Evolutionary conservation across 192 early-diverging fungal genomes (phyloP).

Genomic region (Coemansia sp.): DNA sequence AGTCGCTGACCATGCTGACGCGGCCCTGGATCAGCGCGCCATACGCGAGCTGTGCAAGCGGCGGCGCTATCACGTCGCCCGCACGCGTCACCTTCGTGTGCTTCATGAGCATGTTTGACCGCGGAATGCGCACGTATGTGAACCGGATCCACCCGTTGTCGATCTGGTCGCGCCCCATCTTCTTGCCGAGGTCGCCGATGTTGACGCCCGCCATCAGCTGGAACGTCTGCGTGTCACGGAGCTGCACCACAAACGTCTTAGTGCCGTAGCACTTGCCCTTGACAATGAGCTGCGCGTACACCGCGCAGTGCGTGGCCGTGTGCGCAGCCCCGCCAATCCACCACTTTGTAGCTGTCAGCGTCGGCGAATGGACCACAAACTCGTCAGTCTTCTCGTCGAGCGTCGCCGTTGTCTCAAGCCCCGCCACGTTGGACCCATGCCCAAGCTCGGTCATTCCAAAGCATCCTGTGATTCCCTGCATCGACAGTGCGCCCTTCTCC

Average conservation of each 20-base stretch:
- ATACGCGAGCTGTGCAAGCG: slow-evolving; percentile 81
- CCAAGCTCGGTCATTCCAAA: slow-evolving; percentile 94
- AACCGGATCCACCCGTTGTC: slow-evolving; percentile 95
- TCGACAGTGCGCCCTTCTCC: slow-evolving; percentile 73
- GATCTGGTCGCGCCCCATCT: slow-evolving; percentile 89
- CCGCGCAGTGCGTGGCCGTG: slow-evolving; percentile 76
- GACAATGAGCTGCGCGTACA: slow-evolving; percentile 83
- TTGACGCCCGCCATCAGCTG: slow-evolving; percentile 77
- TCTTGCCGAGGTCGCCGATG: slow-evolving; percentile 91
- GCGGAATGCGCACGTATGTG: slow-evolving; percentile 86
- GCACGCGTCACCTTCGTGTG: slow-evolving; percentile 81
- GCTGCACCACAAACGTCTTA: slow-evolving; percentile 86
- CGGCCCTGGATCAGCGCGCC: slow-evolving; percentile 85
- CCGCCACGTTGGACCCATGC: slow-evolving; percentile 88
- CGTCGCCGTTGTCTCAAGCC: slow-evolving; percentile 92
- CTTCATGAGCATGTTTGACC: slow-evolving; percentile 90
- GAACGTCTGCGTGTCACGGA: slow-evolving; percentile 80
- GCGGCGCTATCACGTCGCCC: slow-evolving; percentile 79
- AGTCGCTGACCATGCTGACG: slow-evolving; percentile 81
- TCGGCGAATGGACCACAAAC: slow-evolving; percentile 81
- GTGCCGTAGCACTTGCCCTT: slow-evolving; percentile 79
- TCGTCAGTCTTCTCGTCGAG: slow-evolving; percentile 79
- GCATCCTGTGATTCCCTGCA: slow-evolving; percentile 84
- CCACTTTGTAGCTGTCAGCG: slow-evolving; percentile 86
- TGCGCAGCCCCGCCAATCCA: slow-evolving; percentile 97